Base-by-base conservation (phyloP, 1,139 yeast species). In the Hyphopichia buzzinii region DNA sequence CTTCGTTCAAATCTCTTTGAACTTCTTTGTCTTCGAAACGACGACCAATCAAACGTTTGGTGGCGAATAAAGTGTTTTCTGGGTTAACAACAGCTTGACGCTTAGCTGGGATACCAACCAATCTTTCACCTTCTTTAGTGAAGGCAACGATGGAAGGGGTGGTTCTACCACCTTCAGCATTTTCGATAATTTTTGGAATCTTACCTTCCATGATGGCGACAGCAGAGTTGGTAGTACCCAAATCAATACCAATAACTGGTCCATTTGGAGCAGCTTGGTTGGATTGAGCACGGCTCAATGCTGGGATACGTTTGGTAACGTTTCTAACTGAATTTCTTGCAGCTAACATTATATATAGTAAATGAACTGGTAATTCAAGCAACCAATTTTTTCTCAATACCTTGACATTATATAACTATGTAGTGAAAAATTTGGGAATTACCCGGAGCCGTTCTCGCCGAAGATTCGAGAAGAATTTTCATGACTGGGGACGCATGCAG, bases 181-280 rank as follows among this genome's bases (percentile, higher is more conserved):
- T 92, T 75, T 90, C 97, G 56, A 92, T 85, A 56, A 94, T 95
- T 74, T 88, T 88, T 56, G 98, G 97, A 43, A 84, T 72, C 71
- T 88, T 86, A 64, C 98, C 98, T 70, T 88, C 95, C 96, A 92
- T 90, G 49, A 92, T 74, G 44, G 98, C 98, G 48, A 92, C 98
- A 42, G 98, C 97, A 40, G 98, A 92, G 81, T 92, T 92, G 69
- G 97, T 92, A 67, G 97, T 92, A 74, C 98, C 98, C 66, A 92
- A 79, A 74, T 92, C 98, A 62, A 92, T 90, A 77, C 98, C 98
- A 59, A 92, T 90, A 43, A 92, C 97, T 55, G 90, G 77, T 40
- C 89, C 89, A 54, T 71, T 71, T 54, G 62, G 84, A 57, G 71
- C 75, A 63, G 66, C 68, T 49, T 50, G 57, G 40, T 74, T 68